Evolutionary conservation across 139 green algal species (phyloP).

Genomic region (Tetraselmis chui): DNA sequence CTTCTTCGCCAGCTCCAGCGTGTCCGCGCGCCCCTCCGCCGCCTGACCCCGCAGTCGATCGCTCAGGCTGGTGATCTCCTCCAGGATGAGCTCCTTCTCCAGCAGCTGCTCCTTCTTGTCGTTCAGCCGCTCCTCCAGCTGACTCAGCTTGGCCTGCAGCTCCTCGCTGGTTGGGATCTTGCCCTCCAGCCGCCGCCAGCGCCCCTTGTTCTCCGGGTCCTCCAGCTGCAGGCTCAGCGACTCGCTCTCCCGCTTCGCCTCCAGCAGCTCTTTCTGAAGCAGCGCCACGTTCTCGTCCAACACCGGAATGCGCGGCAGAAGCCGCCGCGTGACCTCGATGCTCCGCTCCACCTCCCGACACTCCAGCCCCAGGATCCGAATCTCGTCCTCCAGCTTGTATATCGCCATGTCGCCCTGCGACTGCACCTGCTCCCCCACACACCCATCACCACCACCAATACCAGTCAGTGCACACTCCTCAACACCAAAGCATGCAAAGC

Average conservation of each 20-base stretch:
- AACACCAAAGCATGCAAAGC: too few relatives aligned
- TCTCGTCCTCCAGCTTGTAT: conserved; percentile 51
- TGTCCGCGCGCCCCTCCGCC: conserved; percentile 46
- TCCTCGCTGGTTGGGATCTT: conserved; percentile 70
- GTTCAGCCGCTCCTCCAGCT: conserved; percentile 65
- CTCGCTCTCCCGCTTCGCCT: conserved; percentile 47
- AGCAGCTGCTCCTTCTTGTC: conserved; percentile 65
- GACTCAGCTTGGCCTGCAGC: conserved; percentile 55
- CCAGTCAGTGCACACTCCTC: too few relatives aligned
- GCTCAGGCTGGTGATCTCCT: conserved; percentile 48
- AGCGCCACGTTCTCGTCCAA: conserved; percentile 44
- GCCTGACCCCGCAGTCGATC: conserved; percentile 35
- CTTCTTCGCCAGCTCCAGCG: conserved; percentile 46
- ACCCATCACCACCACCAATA: too few relatives aligned
- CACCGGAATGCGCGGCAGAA: conserved; percentile 42
- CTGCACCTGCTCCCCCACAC: conserved; percentile 10
- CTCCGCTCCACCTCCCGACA: conserved; percentile 46
- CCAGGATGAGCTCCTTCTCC: conserved; percentile 77
- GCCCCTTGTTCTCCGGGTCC: conserved; percentile 49
- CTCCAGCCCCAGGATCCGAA: conserved; percentile 52
- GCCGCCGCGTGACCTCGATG: conserved; percentile 31
- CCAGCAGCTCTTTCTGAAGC: conserved; percentile 54
- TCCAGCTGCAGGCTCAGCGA: conserved; percentile 57
- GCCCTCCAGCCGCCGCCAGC: conserved; percentile 64
- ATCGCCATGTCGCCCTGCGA: background rate